Percentiles rank a stretch among this genome's conserved stretches.
Evolutionary conservation across 2,329 filamentous ascomycete genomes (phyloP).

Genomic region (Neobulgaria alba): DNA sequence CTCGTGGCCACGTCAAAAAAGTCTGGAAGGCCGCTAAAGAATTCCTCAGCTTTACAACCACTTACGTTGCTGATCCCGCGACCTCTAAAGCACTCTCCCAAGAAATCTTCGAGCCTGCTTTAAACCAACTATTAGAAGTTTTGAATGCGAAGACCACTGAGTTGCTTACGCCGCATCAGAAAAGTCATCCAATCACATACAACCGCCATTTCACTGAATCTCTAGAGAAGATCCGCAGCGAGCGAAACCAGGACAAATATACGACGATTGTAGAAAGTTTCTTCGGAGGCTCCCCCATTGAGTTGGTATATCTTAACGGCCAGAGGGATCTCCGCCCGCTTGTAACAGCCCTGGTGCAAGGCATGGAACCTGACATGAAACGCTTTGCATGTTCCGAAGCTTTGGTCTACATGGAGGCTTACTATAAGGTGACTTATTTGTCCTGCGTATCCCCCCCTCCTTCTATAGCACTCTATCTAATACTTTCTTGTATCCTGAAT

Average conservation of each 20-base stretch:
- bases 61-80: conserved; percentile 32
- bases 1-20: conserved; percentile 30
- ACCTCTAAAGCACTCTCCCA: conserved; percentile 32
- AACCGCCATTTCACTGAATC: conserved; percentile 37
- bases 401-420: conserved; percentile 33
- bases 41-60: conserved; percentile 31
- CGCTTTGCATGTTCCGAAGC: conserved; percentile 27
- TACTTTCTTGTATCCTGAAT: conserved; percentile 1
- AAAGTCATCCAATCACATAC: conserved; percentile 44
- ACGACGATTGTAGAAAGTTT: conserved; percentile 17
- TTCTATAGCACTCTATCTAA: conserved; percentile 1
- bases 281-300: conserved; percentile 19
- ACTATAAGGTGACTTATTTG: conserved; percentile 31
- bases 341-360: conserved; percentile 15
- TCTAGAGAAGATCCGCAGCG: conserved; percentile 21
- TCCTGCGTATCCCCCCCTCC: neutral
- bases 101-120: conserved; percentile 33
- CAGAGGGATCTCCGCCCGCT: conserved; percentile 18
- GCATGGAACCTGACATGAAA: conserved; percentile 26
- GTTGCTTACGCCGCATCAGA: conserved; percentile 38
- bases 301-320: conserved; percentile 14
- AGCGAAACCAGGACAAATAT: conserved; percentile 10
- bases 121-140: conserved; percentile 30
- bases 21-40: conserved; percentile 28
- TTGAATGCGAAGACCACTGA: conserved; percentile 35